Conservation (phyloP, 176 grass and related monocot genomes). For the Dendrocalamus sinicus region DNA sequence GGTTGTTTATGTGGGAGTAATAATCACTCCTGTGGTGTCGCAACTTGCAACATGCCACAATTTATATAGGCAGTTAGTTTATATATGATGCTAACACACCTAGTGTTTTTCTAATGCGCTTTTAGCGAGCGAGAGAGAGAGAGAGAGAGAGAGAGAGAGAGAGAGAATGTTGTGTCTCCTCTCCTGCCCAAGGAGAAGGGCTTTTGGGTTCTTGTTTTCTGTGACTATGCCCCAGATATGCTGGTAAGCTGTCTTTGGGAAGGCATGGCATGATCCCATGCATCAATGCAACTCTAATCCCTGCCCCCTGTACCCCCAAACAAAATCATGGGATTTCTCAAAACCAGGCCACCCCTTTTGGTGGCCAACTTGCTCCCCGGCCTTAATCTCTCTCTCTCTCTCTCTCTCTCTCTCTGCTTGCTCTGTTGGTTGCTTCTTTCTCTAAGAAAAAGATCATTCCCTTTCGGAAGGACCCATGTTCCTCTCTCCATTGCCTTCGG, state of each 20-base stretch:
- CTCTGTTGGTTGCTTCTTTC: constrained; percentile 16
- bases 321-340: constrained; percentile 97
- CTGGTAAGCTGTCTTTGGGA: constrained; percentile 80
- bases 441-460: constrained; percentile 72
- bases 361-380: constrained; percentile 51
- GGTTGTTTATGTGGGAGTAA: constrained; percentile 60
- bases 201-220: constrained; percentile 78
- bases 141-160: constrained; percentile 20
- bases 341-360: constrained; percentile 71
- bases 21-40: constrained; percentile 48
- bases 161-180: constrained; percentile 48
- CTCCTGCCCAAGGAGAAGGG: constrained; percentile 56
- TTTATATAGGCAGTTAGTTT: not conserved
- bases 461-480: constrained; percentile 71
- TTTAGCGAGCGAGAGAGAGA: constrained; percentile 19
- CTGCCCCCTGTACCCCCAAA: constrained; percentile 92
- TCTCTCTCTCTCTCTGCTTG: constrained; percentile 20
- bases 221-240: constrained; percentile 75
- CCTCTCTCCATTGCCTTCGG: constrained; percentile 59
- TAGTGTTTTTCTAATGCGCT: constrained; percentile 53
- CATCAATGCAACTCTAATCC: constrained; percentile 81
- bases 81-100: constrained; percentile 45
- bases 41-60: constrained; percentile 48
- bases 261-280: constrained; percentile 62
- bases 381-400: constrained; percentile 21